A percentile compares a stretch with the other conserved stretches of the same genome.
Conservation (phyloP, 2,329 filamentous ascomycete genomes). For the Paecilomyces dactylethromorphus region DNA sequence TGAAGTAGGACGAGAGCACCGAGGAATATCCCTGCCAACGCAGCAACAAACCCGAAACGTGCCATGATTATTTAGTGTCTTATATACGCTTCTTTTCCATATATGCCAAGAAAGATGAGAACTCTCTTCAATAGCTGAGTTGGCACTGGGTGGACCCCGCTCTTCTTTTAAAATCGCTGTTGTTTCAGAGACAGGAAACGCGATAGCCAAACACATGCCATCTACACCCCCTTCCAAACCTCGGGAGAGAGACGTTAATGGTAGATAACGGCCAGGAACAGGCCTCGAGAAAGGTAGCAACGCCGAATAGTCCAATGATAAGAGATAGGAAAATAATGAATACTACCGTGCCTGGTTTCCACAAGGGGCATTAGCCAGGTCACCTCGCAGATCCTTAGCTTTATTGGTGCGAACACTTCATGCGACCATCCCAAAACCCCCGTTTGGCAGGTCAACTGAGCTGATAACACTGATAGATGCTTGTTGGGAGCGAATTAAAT, state of each 20-base stretch:
- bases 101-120: background rate
- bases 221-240: background rate
- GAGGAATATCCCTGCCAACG: conserved; percentile 18
- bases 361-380: background rate
- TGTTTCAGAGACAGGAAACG: background rate
- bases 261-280: background rate
- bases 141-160: background rate
- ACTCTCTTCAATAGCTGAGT: background rate
- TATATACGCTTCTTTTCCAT: background rate
- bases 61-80: conserved; percentile 18
- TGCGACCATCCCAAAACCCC: background rate
- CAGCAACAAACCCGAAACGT: conserved; percentile 17
- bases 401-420: background rate
- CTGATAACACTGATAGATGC: background rate
- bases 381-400: background rate
- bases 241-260: background rate
- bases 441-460: background rate
- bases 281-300: background rate
- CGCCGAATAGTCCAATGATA: background rate
- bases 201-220: background rate
- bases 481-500: background rate
- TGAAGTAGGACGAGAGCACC: conserved; percentile 25
- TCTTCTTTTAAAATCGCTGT: background rate
- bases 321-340: background rate
- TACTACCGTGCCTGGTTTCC: background rate